Base-by-base conservation (phyloP, 1,284 basidiomycete species). In the Naganishia cerealis region DNA sequence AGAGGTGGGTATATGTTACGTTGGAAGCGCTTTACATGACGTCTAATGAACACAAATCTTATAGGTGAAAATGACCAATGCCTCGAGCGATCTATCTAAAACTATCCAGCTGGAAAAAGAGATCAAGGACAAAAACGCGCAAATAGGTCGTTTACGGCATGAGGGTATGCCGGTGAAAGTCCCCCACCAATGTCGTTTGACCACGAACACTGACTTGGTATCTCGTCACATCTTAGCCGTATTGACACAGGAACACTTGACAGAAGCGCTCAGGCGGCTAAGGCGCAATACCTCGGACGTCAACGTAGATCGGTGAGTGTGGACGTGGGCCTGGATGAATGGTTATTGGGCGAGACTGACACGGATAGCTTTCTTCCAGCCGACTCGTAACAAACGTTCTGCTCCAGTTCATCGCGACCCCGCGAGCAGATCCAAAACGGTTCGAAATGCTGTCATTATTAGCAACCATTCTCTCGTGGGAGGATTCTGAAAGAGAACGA, bases 161-260 rank as follows among this genome's bases (percentile, higher is more conserved):
- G 94, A 98, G 85, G 88, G 93, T 94, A 72, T 54, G 29, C 29
- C 6, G 29, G 82, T 78, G 43, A n/a, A 54, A 53, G 26, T 7
- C 8, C 1, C 21, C n/a, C 43, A 16, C 13, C 18, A 26, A 1
- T 9, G 10, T 36, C 13, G 15, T 2, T 46, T n/a, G 24, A 8
- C 33, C n/a, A n/a, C 38, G n/a, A 50, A 43, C 7, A n/a, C 15
- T 24, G 48, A 33, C 13, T 7, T n/a, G 36, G 33, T 13, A 46
- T 70, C 8, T 52, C 57, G 26, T 50, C 46, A 62, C 77, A 36
- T 71, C 61, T 26, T 72, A 94, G 93, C 90, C 57, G 92, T 96
- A 10, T 94, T 98, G 67, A 88, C 95, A 76, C 98, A 99, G 75
- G 95, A 99, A 77, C 95, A 99, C 75, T 85, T 99, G 9, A 97